A percentile compares a stretch with the other conserved stretches of the same genome.
These are phyloP conservation scores for Monosporascus sp. DNA, from an alignment of 2,329 filamentous ascomycete genomes.

Conservation along the genomic window DNA sequence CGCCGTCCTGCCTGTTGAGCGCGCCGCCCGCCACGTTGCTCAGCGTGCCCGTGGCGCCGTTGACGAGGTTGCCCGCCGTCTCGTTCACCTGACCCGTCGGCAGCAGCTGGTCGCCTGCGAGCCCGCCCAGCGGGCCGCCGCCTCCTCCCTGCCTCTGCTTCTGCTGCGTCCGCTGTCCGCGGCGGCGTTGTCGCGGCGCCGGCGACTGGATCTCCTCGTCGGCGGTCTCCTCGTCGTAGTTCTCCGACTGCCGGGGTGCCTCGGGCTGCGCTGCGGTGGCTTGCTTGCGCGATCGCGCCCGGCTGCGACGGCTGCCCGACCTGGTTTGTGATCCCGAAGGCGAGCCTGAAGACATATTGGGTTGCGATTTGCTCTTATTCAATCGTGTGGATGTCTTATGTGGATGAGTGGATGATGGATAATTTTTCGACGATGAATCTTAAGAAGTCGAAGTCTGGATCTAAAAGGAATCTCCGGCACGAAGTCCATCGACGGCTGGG, in stretches of 20 bases:
- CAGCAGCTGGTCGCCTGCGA: conserved; percentile 18
- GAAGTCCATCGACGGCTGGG: neutral
- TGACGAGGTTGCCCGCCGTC: conserved; percentile 24
- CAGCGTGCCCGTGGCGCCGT: conserved; percentile 20
- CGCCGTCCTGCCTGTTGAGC: conserved; percentile 11
- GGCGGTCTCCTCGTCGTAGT: conserved; percentile 15
- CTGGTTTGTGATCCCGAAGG: conserved; percentile 14
- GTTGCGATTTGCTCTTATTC: neutral
- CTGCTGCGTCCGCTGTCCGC: conserved; percentile 14
- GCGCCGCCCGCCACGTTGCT: conserved; percentile 20
- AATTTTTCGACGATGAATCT: no score
- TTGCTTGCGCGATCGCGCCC: conserved; percentile 18
- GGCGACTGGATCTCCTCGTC: conserved; percentile 22
- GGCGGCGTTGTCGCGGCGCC: conserved; percentile 16
- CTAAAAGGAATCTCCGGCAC: neutral
- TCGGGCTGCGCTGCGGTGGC: conserved; percentile 17
- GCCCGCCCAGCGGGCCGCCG: conserved; percentile 15
- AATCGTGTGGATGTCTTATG: neutral
- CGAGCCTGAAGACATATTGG: conserved; percentile 20
- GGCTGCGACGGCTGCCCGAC: conserved; percentile 19
- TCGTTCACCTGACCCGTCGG: conserved; percentile 25
- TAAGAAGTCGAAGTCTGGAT: no score
- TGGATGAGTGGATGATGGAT: neutral
- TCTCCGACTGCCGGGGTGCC: conserved; percentile 12
- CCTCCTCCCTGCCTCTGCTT: conserved; percentile 14